Conservation (phyloP, 108 stramenopile species). For the Pseudonitzschia pungens region DNA sequence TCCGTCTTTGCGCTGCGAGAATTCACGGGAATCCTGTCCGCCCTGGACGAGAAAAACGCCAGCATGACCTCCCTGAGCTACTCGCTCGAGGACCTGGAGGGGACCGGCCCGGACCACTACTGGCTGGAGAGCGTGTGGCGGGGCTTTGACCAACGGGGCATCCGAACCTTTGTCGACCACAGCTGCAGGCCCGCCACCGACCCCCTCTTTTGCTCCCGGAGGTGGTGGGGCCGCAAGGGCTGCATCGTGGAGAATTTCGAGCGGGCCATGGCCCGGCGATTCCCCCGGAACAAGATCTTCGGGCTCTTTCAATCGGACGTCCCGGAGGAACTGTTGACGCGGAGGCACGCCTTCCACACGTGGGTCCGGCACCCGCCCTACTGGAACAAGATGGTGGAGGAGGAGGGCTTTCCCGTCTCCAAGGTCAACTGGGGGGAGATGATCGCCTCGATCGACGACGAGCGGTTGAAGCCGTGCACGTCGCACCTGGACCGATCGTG, state of each 20-base stretch:
- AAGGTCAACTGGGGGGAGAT: conserved; percentile 11
- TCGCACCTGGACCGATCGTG: neutral
- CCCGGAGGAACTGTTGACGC: neutral
- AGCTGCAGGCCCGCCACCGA: conserved; percentile 14
- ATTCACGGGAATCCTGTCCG: conserved; percentile 2
- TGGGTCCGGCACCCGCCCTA: conserved; percentile 16
- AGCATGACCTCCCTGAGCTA: conserved; percentile 12
- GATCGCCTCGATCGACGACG: conserved; percentile 13
- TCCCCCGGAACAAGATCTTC: neutral
- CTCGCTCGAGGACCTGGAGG: neutral
- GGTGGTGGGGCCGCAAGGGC: conserved; percentile 2
- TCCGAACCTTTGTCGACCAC: conserved; percentile 13
- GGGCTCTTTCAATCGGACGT: conserved; percentile 11
- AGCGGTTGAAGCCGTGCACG: conserved; percentile 4
- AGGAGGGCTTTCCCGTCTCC: conserved; percentile 4
- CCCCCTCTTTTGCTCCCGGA: neutral
- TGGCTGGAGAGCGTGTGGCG: conserved; percentile 27
- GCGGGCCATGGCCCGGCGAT: neutral
- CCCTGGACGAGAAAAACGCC: neutral
- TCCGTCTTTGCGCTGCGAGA: conserved; percentile 24
- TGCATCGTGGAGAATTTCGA: conserved; percentile 28
- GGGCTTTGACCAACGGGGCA: conserved; percentile 3
- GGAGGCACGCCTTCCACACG: neutral
- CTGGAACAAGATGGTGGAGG: neutral
- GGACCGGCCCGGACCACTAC: neutral